Percentiles rank a stretch among this genome's conserved stretches.
These are phyloP conservation scores for Neurospora sublineolata DNA, from an alignment of 495 filamentous ascomycete genomes.

Conservation along the genomic window DNA sequence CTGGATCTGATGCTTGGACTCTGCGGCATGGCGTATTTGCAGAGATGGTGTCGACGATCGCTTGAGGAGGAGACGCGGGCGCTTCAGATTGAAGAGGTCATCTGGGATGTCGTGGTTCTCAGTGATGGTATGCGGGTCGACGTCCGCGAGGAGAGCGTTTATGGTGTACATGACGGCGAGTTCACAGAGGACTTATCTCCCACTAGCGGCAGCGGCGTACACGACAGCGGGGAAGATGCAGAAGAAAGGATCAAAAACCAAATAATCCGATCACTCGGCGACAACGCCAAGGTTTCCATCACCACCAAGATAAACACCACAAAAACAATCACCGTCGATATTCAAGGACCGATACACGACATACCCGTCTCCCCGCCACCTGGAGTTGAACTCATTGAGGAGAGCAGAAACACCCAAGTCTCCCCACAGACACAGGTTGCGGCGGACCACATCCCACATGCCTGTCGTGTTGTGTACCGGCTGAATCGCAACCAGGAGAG, in stretches of 20 bases:
- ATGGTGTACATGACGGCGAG: conserved; percentile 23
- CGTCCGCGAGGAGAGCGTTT: conserved; percentile 34
- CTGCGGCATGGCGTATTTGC: conserved; percentile 60
- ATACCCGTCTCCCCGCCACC: conserved; percentile 52
- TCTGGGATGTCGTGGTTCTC: conserved; percentile 74
- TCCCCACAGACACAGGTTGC: not conserved
- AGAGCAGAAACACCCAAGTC: conserved; percentile 16
- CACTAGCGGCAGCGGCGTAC: conserved; percentile 10
- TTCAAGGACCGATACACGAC: conserved; percentile 49
- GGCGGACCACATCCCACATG: not conserved
- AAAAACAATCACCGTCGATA: conserved; percentile 62
- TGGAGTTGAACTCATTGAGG: conserved; percentile 54
- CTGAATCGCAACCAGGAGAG: conserved; percentile 26
- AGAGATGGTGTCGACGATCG: conserved; percentile 52
- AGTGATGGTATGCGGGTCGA: conserved; percentile 52
- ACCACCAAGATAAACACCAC: conserved; percentile 52
- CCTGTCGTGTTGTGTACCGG: conserved; percentile 17
- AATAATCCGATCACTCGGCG: conserved; percentile 33
- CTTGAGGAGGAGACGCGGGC: conserved; percentile 44
- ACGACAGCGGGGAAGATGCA: conserved; percentile 26
- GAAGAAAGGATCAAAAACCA: conserved; percentile 34
- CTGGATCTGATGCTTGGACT: conserved; percentile 55
- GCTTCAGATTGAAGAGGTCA: conserved; percentile 45
- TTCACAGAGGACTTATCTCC: conserved; percentile 30
- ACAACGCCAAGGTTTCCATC: conserved; percentile 49